These are phyloP conservation scores for Diaporthe capsici DNA, from an alignment of 2,329 filamentous ascomycete genomes.

Conservation along the genomic window DNA sequence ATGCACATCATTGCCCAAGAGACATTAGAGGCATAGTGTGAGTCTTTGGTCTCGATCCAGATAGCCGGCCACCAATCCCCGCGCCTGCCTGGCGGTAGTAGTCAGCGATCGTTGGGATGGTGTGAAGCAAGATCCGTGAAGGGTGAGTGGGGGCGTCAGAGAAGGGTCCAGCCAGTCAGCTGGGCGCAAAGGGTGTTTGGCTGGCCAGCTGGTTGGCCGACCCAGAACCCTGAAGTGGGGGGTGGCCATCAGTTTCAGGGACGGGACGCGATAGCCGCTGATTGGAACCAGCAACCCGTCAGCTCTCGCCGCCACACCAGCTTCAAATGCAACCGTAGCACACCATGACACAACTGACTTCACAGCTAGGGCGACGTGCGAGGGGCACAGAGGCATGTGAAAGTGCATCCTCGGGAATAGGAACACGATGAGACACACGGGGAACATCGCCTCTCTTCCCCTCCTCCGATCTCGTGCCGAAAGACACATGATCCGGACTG, in stretches of 20 bases:
- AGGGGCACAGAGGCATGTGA: conserved; percentile 26
- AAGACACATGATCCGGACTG: conserved; percentile 14
- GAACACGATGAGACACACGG: conserved; percentile 8
- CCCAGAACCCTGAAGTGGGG: conserved; percentile 2
- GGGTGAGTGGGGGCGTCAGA: conserved; percentile 14
- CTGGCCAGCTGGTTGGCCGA: conserved; percentile 9
- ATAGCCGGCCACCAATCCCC: not conserved
- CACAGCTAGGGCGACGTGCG: not conserved
- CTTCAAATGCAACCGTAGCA: conserved; percentile 19
- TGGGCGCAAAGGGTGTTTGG: not conserved
- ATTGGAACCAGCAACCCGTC: conserved; percentile 27
- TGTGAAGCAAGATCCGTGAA: conserved; percentile 7
- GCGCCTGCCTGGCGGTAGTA: conserved; percentile 1
- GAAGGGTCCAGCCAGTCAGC: conserved; percentile 13
- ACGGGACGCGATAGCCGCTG: conserved; percentile 28
- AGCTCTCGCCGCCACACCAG: conserved; percentile 16
- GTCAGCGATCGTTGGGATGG: conserved; percentile 1
- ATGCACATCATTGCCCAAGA: conserved; percentile 22
- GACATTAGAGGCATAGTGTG: conserved; percentile 4
- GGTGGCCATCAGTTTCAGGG: conserved; percentile 29
- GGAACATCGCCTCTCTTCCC: not conserved
- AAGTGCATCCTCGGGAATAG: not conserved
- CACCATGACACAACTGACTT: conserved; percentile 18
- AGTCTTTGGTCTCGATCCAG: not conserved
- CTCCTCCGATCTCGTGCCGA: conserved; percentile 27